Percentiles rank a stretch among this genome's conserved stretches.
Evolutionary conservation across 192 early-diverging fungal genomes (phyloP).

Genomic region (Endogone sp.): DNA sequence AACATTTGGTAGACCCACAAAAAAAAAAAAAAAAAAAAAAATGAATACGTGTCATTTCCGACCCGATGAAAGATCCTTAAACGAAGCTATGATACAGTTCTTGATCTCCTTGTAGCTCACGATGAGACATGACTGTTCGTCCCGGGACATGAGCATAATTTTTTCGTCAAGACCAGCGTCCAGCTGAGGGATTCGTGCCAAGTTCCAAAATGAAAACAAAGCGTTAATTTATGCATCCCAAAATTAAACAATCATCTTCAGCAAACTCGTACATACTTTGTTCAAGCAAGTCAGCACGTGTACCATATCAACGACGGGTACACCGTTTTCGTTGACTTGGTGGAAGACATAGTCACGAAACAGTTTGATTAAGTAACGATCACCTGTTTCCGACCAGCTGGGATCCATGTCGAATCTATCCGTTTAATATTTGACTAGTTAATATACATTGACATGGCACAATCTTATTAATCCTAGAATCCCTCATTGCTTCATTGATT

Average conservation of each 20-base stretch:
- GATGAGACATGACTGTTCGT: constrained; percentile 95
- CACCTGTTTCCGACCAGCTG: constrained; percentile 96
- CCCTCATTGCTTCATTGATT: too few relatives aligned
- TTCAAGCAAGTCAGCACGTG: constrained; percentile 94
- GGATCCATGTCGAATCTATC: constrained; percentile 81
- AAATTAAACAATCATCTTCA: constrained; percentile 4
- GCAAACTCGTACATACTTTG: constrained; percentile 83
- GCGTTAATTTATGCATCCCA: not conserved
- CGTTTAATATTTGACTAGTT: too few relatives aligned
- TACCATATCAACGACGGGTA: constrained; percentile 83
- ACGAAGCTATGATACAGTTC: constrained; percentile 84
- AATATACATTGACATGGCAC: too few relatives aligned
- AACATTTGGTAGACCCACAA: too few relatives aligned
- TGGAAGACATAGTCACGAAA: constrained; percentile 99
- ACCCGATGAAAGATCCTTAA: constrained; percentile 65
- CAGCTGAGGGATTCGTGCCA: too few relatives aligned
- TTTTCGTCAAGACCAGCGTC: constrained; percentile 94
- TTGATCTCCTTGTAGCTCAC: constrained; percentile 96
- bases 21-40: too few relatives aligned
- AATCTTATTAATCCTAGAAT: not conserved
- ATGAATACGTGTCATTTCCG: constrained; percentile 22
- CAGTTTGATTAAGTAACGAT: constrained; percentile 94
- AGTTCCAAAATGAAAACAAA: not conserved
- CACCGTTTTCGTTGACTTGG: constrained; percentile 80
- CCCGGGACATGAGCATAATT: constrained; percentile 91